Percentiles rank a stretch among this genome's conserved stretches.
phyloP scores from a whole-genome alignment of 306 rosid genomes.

The Citrullus colocynthis region DNA sequence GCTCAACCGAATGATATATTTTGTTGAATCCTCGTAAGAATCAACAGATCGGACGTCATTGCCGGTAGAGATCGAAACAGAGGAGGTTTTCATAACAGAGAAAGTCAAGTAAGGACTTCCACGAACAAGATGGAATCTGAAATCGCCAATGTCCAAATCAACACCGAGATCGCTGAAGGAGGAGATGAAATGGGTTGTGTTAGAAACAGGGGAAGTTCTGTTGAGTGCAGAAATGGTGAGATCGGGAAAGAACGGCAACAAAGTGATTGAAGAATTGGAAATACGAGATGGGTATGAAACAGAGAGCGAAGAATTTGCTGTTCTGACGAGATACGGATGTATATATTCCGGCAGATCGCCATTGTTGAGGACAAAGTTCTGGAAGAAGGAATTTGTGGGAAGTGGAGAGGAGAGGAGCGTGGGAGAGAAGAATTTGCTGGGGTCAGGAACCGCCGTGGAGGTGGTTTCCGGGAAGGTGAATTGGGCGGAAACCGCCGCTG shows the following conservation, averaged over 20 bases:
- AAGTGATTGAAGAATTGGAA: constrained; percentile 26
- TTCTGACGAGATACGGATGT: constrained; percentile 71
- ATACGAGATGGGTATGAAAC: constrained; percentile 52
- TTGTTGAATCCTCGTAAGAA: constrained; percentile 29
- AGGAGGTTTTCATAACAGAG: constrained; percentile 23
- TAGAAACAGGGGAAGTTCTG: constrained; percentile 3
- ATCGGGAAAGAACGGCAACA: constrained; percentile 45
- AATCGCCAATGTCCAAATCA: constrained; percentile 48
- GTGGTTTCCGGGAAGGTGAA: constrained; percentile 49
- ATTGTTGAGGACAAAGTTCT: constrained; percentile 54
- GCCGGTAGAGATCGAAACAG: constrained; percentile 42
- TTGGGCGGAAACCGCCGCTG: not conserved
- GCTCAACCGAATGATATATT: constrained; percentile 38
- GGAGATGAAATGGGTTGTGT: constrained; percentile 36
- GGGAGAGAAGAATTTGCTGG: constrained; percentile 49
- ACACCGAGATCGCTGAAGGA: constrained; percentile 59
- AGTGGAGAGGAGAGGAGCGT: constrained; percentile 49
- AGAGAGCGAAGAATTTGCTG: constrained; percentile 42
- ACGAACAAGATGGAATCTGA: constrained; percentile 54
- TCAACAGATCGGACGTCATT: constrained; percentile 44
- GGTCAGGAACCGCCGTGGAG: constrained; percentile 74
- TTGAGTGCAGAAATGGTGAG: constrained; percentile 40
- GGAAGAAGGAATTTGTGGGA: constrained; percentile 90
- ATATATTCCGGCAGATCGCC: constrained; percentile 74
- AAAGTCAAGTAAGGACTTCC: constrained; percentile 76